These are phyloP conservation scores for Chamaecyparis obtusa DNA, from an alignment of 75 land plant genomes.

Conservation along the genomic window DNA sequence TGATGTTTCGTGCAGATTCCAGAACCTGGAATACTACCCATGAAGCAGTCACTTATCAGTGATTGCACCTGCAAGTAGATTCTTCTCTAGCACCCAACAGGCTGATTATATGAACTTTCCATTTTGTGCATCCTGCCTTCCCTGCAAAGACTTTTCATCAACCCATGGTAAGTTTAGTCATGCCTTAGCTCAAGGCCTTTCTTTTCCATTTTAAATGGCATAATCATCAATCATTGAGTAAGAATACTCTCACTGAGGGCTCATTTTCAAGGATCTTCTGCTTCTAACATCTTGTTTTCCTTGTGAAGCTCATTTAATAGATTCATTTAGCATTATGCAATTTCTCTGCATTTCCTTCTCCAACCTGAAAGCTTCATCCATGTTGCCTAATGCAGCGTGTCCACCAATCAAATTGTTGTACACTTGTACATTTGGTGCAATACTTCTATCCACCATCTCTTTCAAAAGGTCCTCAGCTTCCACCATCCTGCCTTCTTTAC, in stretches of 20 bases:
- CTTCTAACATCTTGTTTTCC: slow-evolving; percentile 32
- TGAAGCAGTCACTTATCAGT: slow-evolving; percentile 50
- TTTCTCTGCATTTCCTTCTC: slow-evolving; percentile 35
- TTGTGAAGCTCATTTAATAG: slow-evolving; percentile 45
- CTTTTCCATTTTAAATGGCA: slow-evolving; percentile 10
- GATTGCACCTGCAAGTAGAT: slow-evolving; percentile 25
- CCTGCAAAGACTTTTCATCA: slow-evolving; percentile 29
- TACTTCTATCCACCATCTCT: slow-evolving; percentile 35
- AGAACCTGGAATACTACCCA: slow-evolving; percentile 35
- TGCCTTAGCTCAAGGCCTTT: slow-evolving; percentile 30
- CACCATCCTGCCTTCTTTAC: slow-evolving; percentile 46
- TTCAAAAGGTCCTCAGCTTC: slow-evolving; percentile 49
- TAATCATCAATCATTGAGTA: slow-evolving; percentile 46
- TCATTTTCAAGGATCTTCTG: slow-evolving; percentile 34
- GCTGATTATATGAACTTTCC: slow-evolving; percentile 21
- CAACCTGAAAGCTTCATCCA: slow-evolving; percentile 36
- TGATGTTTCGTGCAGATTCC: slow-evolving; percentile 46
- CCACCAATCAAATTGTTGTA: slow-evolving; percentile 61
- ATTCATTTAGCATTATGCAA: slow-evolving; percentile 43
- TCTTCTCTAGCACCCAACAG: slow-evolving; percentile 29
- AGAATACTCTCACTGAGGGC: slow-evolving; percentile 28
- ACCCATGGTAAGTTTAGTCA: slow-evolving; percentile 35
- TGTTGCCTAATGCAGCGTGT: slow-evolving; percentile 22
- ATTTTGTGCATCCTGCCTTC: slow-evolving; percentile 27
- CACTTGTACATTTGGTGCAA: slow-evolving; percentile 35